These are phyloP conservation scores for Kwoniella europaea DNA, from an alignment of 768 basidiomycete species.

Conservation along the genomic window DNA sequence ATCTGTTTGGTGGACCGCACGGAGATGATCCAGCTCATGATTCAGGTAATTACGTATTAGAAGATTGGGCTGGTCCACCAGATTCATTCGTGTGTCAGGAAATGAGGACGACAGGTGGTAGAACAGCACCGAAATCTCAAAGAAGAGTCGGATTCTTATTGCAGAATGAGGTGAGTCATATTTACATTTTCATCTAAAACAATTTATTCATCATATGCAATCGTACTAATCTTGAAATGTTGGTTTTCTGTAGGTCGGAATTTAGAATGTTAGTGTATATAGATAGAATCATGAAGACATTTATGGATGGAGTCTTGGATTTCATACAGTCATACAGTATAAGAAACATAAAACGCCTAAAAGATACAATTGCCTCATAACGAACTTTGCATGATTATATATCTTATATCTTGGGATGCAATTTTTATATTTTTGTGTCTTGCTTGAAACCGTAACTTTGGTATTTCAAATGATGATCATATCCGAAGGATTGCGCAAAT, in stretches of 20 bases:
- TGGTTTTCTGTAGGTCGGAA: background rate
- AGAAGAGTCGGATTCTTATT: constrained; percentile 58
- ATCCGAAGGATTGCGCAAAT: too few species aligned
- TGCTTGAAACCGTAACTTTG: too few species aligned
- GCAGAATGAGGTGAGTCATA: constrained; percentile 57
- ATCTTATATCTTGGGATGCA: constrained; percentile 1
- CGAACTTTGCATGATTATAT: constrained; percentile 1
- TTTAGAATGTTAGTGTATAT: background rate
- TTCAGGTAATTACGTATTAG: constrained; percentile 74
- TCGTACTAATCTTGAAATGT: background rate
- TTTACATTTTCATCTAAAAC: too few species aligned
- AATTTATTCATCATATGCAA: too few species aligned
- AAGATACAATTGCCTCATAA: background rate
- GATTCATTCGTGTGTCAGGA: constrained; percentile 99
- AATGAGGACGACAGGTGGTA: constrained; percentile 61
- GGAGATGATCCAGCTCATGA: constrained; percentile 64
- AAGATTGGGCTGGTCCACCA: constrained; percentile 95
- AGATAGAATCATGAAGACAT: too few species aligned
- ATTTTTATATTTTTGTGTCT: background rate
- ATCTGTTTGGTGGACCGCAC: constrained; percentile 81
- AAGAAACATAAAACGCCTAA: background rate
- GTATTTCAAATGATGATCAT: too few species aligned
- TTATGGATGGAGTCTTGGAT: too few species aligned
- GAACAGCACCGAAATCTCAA: constrained; percentile 59
- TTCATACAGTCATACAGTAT: background rate